Conservation (phyloP, 2,329 filamentous ascomycete genomes). For the Eutypa lata region DNA sequence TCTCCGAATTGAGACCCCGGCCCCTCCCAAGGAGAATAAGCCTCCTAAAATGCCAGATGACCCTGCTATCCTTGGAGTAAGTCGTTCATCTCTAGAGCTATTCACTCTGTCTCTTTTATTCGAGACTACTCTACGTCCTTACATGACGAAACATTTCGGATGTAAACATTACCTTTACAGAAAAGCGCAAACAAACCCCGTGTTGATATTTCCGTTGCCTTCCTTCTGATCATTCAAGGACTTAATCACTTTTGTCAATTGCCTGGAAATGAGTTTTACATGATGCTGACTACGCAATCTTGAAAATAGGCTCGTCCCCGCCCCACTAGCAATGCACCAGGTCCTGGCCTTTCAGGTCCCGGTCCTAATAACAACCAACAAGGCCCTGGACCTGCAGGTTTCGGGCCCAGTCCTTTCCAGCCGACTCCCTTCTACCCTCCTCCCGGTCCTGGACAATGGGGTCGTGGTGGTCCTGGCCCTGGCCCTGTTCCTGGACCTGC, state of each 20-base stretch:
- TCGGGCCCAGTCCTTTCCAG: constrained; percentile 42
- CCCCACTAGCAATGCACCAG: constrained; percentile 24
- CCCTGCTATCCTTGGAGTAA: constrained; percentile 94
- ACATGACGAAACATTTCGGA: constrained; percentile 96
- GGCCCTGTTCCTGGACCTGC: constrained; percentile 62
- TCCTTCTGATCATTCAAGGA: constrained; percentile 79
- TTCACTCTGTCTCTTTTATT: too few relatives aligned
- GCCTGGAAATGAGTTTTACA: constrained; percentile 4
- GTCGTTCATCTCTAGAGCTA: constrained; percentile 40
- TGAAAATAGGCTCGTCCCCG: constrained; percentile 35
- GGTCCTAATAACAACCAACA: constrained; percentile 16
- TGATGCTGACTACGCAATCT: constrained; percentile 23
- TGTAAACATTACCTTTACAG: constrained; percentile 80
- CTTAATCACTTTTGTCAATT: constrained; percentile 14
- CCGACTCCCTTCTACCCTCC: constrained; percentile 48
- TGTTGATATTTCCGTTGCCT: constrained; percentile 99
- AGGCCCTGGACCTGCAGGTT: constrained; percentile 35
- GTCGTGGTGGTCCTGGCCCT: constrained; percentile 47
- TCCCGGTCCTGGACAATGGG: constrained; percentile 54
- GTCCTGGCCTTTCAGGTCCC: constrained; percentile 13
- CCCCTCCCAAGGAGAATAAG: constrained; percentile 69
- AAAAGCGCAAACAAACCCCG: constrained; percentile 85
- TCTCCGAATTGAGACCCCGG: constrained; percentile 80
- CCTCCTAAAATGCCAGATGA: constrained; percentile 84
- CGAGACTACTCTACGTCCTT: constrained; percentile 19